phyloP scores from a whole-genome alignment of 331 rosid genomes.

The Malus hybrid region DNA sequence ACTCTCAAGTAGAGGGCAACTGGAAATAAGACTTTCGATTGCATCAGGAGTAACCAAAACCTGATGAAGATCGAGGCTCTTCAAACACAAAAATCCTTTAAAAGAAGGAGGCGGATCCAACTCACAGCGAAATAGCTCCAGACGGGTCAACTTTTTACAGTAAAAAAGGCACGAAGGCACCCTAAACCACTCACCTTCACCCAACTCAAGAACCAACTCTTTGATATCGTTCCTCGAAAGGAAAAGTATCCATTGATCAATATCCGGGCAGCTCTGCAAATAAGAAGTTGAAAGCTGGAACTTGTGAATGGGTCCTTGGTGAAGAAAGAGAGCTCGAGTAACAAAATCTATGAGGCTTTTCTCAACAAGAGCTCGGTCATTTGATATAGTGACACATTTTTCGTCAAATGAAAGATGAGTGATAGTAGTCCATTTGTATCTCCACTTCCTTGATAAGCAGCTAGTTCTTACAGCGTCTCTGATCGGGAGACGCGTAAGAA shows the following conservation, averaged over 20 bases:
- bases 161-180: constrained; percentile 71
- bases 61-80: constrained; percentile 65
- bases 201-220: constrained; percentile 64
- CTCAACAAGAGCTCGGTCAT: constrained; percentile 29
- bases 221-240: constrained; percentile 71
- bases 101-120: constrained; percentile 66
- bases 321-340: constrained; percentile 67
- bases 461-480: constrained; percentile 76
- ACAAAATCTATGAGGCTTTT: constrained; percentile 46
- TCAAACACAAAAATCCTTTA: constrained; percentile 56
- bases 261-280: constrained; percentile 59
- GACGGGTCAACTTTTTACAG: constrained; percentile 50
- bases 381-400: constrained; percentile 29
- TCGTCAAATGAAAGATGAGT: constrained; percentile 73
- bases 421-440: constrained; percentile 71
- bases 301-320: constrained; percentile 85
- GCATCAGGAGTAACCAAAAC: constrained; percentile 63
- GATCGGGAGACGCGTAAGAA: constrained; percentile 56
- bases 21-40: constrained; percentile 62
- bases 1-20: constrained; percentile 68
- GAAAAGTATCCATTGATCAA: constrained; percentile 87
- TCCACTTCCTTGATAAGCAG: constrained; percentile 73
- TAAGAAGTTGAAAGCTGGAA: constrained; percentile 49
- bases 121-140: constrained; percentile 76
- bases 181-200: constrained; percentile 64